Base-by-base conservation (phyloP, 1,284 basidiomycete species). In the Inonotus obliquus region DNA sequence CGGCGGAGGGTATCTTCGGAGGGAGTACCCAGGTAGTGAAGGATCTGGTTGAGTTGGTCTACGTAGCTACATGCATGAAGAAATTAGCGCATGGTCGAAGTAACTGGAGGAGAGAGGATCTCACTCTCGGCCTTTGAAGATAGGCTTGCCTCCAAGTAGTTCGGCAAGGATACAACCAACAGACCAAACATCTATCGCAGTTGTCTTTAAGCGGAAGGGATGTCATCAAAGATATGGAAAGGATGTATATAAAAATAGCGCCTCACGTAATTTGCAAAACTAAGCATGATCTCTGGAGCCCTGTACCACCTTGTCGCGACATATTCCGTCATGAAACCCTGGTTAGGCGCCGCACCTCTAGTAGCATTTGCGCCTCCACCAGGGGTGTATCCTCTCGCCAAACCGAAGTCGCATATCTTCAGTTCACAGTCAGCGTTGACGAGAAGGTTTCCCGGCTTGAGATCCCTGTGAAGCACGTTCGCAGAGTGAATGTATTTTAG, bases 281-380 rank as follows among this genome's bases (percentile, higher is more conserved):
- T 94, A 68, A 98, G 74, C 96, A 98, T 98, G 74, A 98, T 97
- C 77, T 98, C 95, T 0, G 96, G 96, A 19, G 95, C 95, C 57
- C 95, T 82, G 73, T 98, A 98, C 96, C 95, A 98, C 61, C 95
- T 82, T 10, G 95, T 98, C n/a, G 94, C 94, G 35, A 97, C 94
- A 74, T 95, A 97, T 76, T 99, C 97, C 0, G 97, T 99, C 97
- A 99, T 99, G 78, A 99, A 98, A 0, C 96, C 95, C 68, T 95
- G 94, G 69, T 93, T 93, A 21, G 41, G 41, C 17, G 78, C 79
- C 49, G 76, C 76, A 54, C 75, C 74, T 39, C 88, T 89, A 13
- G 85, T 83, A 0, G 81, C 79, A 67, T 83, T 83, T 60, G 86
- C 81, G 58, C 87, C 81, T 56, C 85, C 84, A 2, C 89, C 92